Evolutionary conservation across 108 stramenopile genomes (phyloP), one percentile per base, ranked within the genome.

Genomic region (Nitzschia putrida): DNA sequence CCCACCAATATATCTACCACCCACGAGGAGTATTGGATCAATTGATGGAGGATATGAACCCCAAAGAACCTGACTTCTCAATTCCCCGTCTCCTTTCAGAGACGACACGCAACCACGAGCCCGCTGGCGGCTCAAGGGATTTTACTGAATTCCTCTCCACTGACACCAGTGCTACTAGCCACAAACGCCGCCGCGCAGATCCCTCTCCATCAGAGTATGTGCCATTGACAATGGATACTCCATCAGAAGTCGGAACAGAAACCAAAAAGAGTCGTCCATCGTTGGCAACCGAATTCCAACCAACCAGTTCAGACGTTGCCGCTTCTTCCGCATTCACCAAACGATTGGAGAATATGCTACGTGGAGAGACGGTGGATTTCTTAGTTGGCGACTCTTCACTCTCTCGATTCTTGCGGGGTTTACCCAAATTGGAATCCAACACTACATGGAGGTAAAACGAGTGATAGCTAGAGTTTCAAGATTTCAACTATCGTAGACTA

Each of bases 21-120:
- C 78, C 72, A 22, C 34, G 40, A 25, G 79, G 69, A 21, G 16
- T 71, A 8, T 7, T 66, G 25, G 70, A 78, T 12, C 10, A 51
- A 7, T 10, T 68, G 0, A n/a, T 71, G 14, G 38, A 66, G 4
- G 29, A 34, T 34, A 34, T 34, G 29, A 34, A 1, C 29, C 29
- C 29, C 29, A 34, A 34, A 4, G 3, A 34, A 1, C 1, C 1
- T 1, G 29, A 34, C 29, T 34, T 34, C 29, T 3, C 29, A 34
- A 4, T 34, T 34, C 29, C 29, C 3, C 29, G 29, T 3, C 29
- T 34, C 29, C 29, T 34, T 34, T 3, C 29, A 3, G 29, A 34
- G 29, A 34, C 29, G 4, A 3, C 29, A 34, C 29, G 29, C 29
- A 34, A 34, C 29, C 3, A 34, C 29, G 1, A 3, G 29, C 29